Base-by-base conservation (phyloP, 306 rosid species). In the Heteromeles arbutifolia region DNA sequence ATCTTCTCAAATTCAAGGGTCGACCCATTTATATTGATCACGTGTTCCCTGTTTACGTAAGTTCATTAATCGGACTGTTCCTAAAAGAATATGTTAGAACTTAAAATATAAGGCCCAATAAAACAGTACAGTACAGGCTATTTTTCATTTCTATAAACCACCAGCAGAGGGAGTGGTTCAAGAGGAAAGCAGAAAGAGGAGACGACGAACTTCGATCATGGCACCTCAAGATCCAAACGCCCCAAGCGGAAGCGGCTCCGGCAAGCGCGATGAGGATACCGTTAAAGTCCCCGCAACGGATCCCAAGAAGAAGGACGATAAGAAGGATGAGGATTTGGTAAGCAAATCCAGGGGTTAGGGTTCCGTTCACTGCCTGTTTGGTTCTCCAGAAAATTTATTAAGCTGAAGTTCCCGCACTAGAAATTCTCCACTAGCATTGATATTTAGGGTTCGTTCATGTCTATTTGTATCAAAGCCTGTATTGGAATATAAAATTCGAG, bases 311-410 rank as follows among this genome's bases (percentile, higher is more conserved):
- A 93, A 93, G 86, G 93, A 91, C 65, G 96, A 93, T 29, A 93
- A 85, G 72, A 85, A 85, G 81, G 86, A 73, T 43, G 98, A 91
- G 81, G 97, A 93, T 90, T 92, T 93, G 96, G 98, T 93, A 83
- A 79, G 65, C 67, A 53, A 39, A 50, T 61, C 44, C 17, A 22
- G 41, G 11, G 10, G 29, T 64, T 74, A 62, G 77, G 56, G 64
- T 64, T 79, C 48, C 72, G 56, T 63, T 8, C 50, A 26, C 24
- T 19, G 3, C 31, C 21, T 39, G 73, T 24, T 53, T 76, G 56
- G 73, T 67, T 66, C 66, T 66, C 12, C 9, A 21, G 48, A 72
- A 28, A 54, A 18, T 21, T 17, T 10, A 2, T 72, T 14, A 7
- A 25, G 32, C 29, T 39, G 25, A 52, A 24, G 29, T 24, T 56